Evolutionary conservation across 2,329 filamentous ascomycete species (phyloP), one percentile per base, ranked within the genome.

Genomic region (Blumeria hordei): DNA sequence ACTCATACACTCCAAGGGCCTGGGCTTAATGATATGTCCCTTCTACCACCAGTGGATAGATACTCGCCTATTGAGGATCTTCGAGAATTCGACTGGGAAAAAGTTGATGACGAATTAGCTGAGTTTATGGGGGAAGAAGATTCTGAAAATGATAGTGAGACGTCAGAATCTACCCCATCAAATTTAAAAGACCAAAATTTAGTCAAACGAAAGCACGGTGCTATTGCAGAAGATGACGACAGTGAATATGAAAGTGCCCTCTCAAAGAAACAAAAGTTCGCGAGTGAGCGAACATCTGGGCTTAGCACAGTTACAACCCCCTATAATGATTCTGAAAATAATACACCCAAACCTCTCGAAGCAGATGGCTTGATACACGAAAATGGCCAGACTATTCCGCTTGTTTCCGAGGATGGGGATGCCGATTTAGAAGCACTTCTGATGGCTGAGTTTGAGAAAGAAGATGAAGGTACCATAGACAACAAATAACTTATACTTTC

Each of bases 51-150:
- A 28, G 21, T 75, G 52, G 71, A 64, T 47, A 71, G 71, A 5
- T 71, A 67, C 1, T 72, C 72, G 16, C 76, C 75, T 1, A 75
- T 79, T 58, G 74, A 79, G 54, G 73, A 73, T 54, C 66, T 79
- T 3, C 72, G 73, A 56, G 68, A 70, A 12, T 77, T 82, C 55
- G 74, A 85, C 63, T 81, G 80, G 72, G 75, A 71, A 4, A 72
- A 70, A 9, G 74, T 77, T 1, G 80, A 87, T 59, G 80, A 83
- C 57, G 87, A 93, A 62, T 69, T 93, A 9, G 77, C 76, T 12
- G 85, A 86, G 49, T 88, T 92, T 60, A 69, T 92, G 60, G 75
- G 74, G 9, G 69, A 70, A 6, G 75, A 73, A 74, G 0, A 72
- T 71, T 53, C 41, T 8, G 73, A 72, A 11, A 71, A 71, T 47